Percentiles rank a stretch among this genome's conserved stretches.
Evolutionary conservation across 352 stramenopile genomes (phyloP).

Genomic region (Phytophthora citrophthora): DNA sequence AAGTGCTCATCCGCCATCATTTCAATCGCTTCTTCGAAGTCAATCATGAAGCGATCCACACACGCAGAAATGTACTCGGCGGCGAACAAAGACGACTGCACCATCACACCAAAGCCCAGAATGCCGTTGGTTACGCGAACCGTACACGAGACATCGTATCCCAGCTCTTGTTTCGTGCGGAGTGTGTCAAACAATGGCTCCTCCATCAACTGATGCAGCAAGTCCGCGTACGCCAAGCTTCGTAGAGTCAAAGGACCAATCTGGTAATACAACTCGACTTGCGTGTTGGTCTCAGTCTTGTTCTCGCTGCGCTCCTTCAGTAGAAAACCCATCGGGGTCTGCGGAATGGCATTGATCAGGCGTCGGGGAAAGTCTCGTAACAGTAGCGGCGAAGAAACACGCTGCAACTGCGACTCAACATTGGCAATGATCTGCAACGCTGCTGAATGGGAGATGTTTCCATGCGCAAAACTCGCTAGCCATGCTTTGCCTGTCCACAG

Average conservation of each 20-base stretch:
- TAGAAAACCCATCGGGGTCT: constrained; percentile 49
- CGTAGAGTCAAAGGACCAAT: constrained; percentile 73
- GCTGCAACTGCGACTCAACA: constrained; percentile 53
- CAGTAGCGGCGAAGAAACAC: constrained; percentile 36
- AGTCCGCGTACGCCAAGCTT: constrained; percentile 73
- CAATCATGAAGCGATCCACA: constrained; percentile 76
- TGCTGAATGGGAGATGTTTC: constrained; percentile 57
- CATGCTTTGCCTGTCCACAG: constrained; percentile 62
- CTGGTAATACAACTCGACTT: constrained; percentile 90
- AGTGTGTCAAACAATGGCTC: constrained; percentile 90
- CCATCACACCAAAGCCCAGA: constrained; percentile 83
- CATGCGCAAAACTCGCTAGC: constrained; percentile 73
- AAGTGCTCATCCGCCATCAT: constrained; percentile 78
- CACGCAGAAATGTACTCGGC: constrained; percentile 67
- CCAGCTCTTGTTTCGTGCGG: constrained; percentile 89
- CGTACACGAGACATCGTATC: constrained; percentile 90
- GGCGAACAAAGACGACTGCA: constrained; percentile 81
- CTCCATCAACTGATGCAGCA: constrained; percentile 90
- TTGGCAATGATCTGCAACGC: constrained; percentile 44
- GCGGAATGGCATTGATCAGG: constrained; percentile 64
- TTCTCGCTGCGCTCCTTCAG: constrained; percentile 75
- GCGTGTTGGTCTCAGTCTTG: constrained; percentile 79
- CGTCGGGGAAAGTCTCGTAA: constrained; percentile 45
- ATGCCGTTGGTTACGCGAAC: constrained; percentile 84
- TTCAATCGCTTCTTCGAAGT: constrained; percentile 80